Base-by-base conservation (phyloP, 1,284 basidiomycete species). In the Cystobasidium pallidum region DNA sequence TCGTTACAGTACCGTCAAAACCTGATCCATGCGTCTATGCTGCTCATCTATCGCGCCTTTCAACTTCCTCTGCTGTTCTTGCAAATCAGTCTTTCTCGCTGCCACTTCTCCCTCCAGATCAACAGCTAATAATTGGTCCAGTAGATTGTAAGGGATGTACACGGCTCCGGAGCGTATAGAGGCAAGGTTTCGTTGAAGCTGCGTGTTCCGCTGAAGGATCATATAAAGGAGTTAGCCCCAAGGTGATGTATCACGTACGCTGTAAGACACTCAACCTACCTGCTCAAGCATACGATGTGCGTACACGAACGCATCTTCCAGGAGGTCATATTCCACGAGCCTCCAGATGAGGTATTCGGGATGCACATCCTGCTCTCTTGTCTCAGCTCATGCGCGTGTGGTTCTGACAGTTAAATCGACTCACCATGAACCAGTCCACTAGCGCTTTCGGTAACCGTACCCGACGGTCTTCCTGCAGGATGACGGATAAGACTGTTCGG, bases 131-230 rank as follows among this genome's bases (percentile, higher is more conserved):
- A 96, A 88, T 79, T 94, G 88, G 81, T 95, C 93, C 76, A 95
- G 86, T 66, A 95, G 84, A 73, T 87, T 88, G 79, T 94, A 95
- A 3, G 93, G 91, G 32, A 92, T 82, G 86, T 90, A 91, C 0
- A 89, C 88, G 47, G 32, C 51, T 39, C 47, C 74, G 17, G 61
- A 55, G 84, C 86, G n/a, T 83, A 83, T 15, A 84, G 82, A 45
- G 10, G 34, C 47, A 51, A 72, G 61, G 73, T 73, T 65, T 51
- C 36, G 45, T 17, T 21, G 51, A 6, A 41, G 30, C 54, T 55
- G 57, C 30, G 55, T 26, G 24, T 34, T 55, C 21, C 24, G 52
- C 51, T 61, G 41, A n/a, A 26, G 21, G 30, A n/a, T 36, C 43
- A 39, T 7, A 24, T 26, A 24, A 6, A 6, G n/a, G 19, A 13